These are phyloP conservation scores for Neopestalotiopsis sp. DNA, from an alignment of 2,329 filamentous ascomycete genomes.

Conservation along the genomic window DNA sequence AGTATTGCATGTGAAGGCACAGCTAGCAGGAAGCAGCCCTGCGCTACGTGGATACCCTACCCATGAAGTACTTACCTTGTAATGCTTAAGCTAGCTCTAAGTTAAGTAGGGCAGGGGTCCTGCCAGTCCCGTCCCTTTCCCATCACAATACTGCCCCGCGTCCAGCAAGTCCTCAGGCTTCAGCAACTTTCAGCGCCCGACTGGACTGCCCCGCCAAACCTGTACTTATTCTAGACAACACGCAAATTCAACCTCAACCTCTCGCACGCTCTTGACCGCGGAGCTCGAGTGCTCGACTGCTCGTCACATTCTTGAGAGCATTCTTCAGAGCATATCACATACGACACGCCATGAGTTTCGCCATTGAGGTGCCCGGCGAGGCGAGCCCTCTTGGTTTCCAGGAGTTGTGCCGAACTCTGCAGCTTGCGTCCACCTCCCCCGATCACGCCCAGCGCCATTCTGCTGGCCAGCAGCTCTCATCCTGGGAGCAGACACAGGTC, in stretches of 20 bases:
- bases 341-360: conserved; percentile 63
- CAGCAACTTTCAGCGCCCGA: background rate
- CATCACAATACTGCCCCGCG: background rate
- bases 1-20: too few species aligned
- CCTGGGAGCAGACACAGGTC: conserved; percentile 68
- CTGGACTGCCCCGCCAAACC: conserved; percentile 12
- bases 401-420: conserved; percentile 69
- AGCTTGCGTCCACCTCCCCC: conserved; percentile 67
- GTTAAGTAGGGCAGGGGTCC: too few species aligned
- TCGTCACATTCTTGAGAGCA: background rate
- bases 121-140: too few species aligned
- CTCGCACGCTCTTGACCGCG: background rate
- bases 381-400: conserved; percentile 71
- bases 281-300: background rate
- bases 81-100: too few species aligned
- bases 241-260: background rate
- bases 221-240: background rate
- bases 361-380: conserved; percentile 82
- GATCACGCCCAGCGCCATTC: conserved; percentile 69
- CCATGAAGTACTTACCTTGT: too few species aligned
- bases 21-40: too few species aligned
- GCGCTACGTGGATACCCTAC: too few species aligned
- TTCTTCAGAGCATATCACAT: background rate
- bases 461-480: conserved; percentile 71
- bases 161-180: background rate